Conservation (phyloP, 2,329 filamentous ascomycete genomes). For the Arachnomyces sp. region DNA sequence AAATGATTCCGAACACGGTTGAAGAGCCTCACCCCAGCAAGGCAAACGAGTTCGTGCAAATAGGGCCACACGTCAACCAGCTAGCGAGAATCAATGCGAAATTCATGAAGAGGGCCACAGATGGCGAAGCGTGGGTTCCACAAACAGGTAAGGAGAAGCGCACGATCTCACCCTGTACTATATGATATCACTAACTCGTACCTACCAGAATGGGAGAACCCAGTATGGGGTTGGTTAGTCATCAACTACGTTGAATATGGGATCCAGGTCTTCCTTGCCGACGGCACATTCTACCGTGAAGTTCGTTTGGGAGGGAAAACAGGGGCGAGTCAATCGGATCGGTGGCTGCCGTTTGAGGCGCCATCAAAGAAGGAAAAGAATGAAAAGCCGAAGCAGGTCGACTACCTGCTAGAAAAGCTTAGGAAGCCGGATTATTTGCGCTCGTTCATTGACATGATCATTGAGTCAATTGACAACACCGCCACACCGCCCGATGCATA, state of each 20-base stretch:
- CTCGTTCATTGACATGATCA: conserved; percentile 15
- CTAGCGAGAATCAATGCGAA: conserved; percentile 3
- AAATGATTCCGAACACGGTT: no score
- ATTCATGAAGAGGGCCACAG: conserved; percentile 19
- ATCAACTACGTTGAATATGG: conserved; percentile 22
- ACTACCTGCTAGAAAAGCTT: conserved; percentile 6
- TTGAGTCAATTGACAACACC: conserved; percentile 7
- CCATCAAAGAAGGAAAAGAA: no score
- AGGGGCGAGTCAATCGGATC: not conserved
- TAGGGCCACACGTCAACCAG: no score
- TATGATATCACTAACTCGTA: conserved; percentile 9
- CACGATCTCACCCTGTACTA: no score
- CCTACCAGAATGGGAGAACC: conserved; percentile 17
- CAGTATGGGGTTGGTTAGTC: conserved; percentile 23
- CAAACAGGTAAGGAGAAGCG: conserved; percentile 6
- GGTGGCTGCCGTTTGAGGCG: conserved; percentile 19
- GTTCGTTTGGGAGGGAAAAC: conserved; percentile 14
- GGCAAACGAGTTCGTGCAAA: no score
- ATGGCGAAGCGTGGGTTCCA: conserved; percentile 18
- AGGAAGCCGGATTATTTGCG: conserved; percentile 11
- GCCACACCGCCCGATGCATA: conserved; percentile 16
- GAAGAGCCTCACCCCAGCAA: no score
- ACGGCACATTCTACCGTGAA: conserved; percentile 26
- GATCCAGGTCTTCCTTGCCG: conserved; percentile 23
- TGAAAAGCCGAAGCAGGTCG: conserved; percentile 16